These are phyloP conservation scores for Hypomontagnella submonticulosa DNA, from an alignment of 495 filamentous ascomycete genomes.

Conservation along the genomic window DNA sequence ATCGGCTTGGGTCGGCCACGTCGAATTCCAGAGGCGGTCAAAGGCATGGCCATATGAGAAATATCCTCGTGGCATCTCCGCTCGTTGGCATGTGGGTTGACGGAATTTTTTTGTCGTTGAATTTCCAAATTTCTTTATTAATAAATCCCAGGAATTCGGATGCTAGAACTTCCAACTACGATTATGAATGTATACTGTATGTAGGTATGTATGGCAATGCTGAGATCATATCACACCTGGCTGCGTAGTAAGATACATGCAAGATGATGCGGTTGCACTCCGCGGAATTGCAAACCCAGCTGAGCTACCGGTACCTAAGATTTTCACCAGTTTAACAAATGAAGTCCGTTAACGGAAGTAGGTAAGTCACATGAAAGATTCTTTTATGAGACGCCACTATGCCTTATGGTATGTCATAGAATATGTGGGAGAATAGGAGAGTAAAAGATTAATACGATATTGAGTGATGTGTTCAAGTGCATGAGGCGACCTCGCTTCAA, in stretches of 20 bases:
- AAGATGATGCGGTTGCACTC: slow-evolving; percentile 16
- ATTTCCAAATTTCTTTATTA: too few species aligned
- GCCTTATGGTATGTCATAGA: too few species aligned
- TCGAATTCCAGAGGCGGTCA: slow-evolving; percentile 24
- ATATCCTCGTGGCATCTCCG: too few species aligned
- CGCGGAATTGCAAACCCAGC: slow-evolving; percentile 7
- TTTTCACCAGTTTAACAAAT: slow-evolving; percentile 16
- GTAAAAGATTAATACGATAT: slow-evolving; percentile 1
- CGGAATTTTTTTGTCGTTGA: too few species aligned
- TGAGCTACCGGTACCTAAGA: slow-evolving; percentile 2
- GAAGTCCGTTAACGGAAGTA: neutral
- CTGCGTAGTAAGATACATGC: slow-evolving; percentile 23
- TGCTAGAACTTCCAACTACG: neutral
- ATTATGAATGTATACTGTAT: neutral
- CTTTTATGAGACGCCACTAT: slow-evolving; percentile 3
- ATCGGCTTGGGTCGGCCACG: slow-evolving; percentile 25
- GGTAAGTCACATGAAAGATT: slow-evolving; percentile 11
- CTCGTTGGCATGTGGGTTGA: too few species aligned
- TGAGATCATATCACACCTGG: slow-evolving; percentile 15
- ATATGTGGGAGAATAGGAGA: neutral
- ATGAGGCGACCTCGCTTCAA: slow-evolving; percentile 17
- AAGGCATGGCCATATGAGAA: neutral
- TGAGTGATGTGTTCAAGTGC: slow-evolving; percentile 6
- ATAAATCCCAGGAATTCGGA: too few species aligned
- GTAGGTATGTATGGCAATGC: neutral